Evolutionary conservation across 176 grass and related monocot species (phyloP).

Genomic region (Ensete glaucum): DNA sequence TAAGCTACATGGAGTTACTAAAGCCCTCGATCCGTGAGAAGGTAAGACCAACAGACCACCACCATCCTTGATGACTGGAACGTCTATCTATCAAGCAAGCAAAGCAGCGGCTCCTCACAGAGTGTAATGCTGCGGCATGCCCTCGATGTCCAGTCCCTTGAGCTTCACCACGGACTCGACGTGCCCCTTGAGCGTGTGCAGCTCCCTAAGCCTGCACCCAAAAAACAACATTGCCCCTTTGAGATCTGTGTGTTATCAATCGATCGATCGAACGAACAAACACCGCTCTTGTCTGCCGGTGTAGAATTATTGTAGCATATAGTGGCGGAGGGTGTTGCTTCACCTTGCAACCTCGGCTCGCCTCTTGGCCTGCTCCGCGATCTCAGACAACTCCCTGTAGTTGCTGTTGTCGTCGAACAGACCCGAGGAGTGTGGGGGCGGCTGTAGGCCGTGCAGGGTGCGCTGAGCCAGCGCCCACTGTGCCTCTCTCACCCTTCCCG

Average conservation of each 20-base stretch:
- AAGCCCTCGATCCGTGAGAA: too few relatives aligned
- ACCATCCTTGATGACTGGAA: too few relatives aligned
- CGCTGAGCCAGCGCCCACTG: conserved; percentile 13
- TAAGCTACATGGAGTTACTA: too few relatives aligned
- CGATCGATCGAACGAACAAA: too few relatives aligned
- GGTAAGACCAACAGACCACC: too few relatives aligned
- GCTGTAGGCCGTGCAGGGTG: conserved; percentile 1
- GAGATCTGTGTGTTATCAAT: too few relatives aligned
- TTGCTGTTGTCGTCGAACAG: not conserved
- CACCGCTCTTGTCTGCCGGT: too few relatives aligned
- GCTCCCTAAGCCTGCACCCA: not conserved
- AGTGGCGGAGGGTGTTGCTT: not conserved
- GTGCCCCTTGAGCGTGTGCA: conserved; percentile 5
- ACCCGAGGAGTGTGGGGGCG: not conserved
- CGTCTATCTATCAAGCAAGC: too few relatives aligned
- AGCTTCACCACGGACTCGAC: conserved; percentile 9
- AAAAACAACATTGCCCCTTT: too few relatives aligned
- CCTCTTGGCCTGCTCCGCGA: not conserved
- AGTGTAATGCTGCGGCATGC: conserved; percentile 1
- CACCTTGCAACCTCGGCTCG: not conserved
- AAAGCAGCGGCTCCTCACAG: not conserved
- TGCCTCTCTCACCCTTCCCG: conserved; percentile 8
- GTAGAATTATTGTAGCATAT: not conserved
- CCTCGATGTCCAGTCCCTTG: not conserved
- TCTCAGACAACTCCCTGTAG: conserved; percentile 8